Conservation (phyloP, 2,329 filamentous ascomycete genomes). For the Coniella vitis region DNA sequence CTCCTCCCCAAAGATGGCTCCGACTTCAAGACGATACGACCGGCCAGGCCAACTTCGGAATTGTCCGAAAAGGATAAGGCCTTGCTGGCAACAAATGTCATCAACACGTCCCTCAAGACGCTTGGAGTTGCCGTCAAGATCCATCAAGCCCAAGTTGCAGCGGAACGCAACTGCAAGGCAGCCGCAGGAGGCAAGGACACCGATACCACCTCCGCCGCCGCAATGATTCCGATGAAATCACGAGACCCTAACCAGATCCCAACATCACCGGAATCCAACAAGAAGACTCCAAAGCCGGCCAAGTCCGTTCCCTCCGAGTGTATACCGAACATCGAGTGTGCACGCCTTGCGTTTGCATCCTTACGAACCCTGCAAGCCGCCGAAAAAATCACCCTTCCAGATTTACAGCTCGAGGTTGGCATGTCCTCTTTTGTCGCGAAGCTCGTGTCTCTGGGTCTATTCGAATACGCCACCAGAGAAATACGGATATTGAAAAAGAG, state of each 20-base stretch:
- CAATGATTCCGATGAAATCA: constrained; percentile 55
- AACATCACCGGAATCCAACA: constrained; percentile 41
- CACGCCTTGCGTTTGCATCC: constrained; percentile 58
- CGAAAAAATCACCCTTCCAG: constrained; percentile 47
- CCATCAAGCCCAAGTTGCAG: constrained; percentile 23
- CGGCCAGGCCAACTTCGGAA: constrained; percentile 26
- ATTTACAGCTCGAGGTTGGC: constrained; percentile 65
- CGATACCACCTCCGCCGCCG: constrained; percentile 44
- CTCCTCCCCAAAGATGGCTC: constrained; percentile 31
- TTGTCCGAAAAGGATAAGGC: constrained; percentile 55
- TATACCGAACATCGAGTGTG: constrained; percentile 60
- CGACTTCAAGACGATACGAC: constrained; percentile 20
- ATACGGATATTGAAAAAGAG: constrained; percentile 58
- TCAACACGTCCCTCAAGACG: constrained; percentile 63
- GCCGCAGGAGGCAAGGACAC: constrained; percentile 32
- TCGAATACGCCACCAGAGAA: constrained; percentile 64
- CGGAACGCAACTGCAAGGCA: constrained; percentile 24
- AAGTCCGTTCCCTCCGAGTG: constrained; percentile 32
- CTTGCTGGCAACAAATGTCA: constrained; percentile 63
- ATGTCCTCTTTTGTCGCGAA: constrained; percentile 64
- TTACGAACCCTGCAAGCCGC: constrained; percentile 52
- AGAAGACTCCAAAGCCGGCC: constrained; percentile 23
- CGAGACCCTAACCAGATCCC: constrained; percentile 54
- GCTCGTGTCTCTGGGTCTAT: constrained; percentile 56
- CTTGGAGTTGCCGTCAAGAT: constrained; percentile 59